Base-by-base conservation (phyloP, 805 yeast species). In the Pichia phayaonensis region DNA sequence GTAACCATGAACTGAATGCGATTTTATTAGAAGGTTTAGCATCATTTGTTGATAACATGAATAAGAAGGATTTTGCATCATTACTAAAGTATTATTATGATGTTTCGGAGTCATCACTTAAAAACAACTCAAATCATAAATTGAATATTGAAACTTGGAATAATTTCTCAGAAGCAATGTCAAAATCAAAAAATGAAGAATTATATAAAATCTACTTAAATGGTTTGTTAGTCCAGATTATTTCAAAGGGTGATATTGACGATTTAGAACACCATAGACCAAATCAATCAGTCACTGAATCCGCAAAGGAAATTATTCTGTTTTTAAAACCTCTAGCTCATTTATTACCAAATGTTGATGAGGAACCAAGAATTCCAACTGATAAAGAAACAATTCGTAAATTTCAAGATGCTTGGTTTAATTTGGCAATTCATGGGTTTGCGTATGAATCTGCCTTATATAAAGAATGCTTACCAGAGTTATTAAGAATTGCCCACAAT, bases 401-500 rank as follows among this genome's bases (percentile, higher is more conserved):
- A 52, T 88, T 92, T 72, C 77, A 95, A 61, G 86, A 94, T 65
- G 81, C 89, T 42, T 94, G 99, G 99, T 89, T 88, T 65, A 94
- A 92, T 61, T 73, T 94, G 75, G 92, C 84, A 4, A 86, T 90
- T 26, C 96, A 94, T 66, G 99, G 99, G 0, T 89, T 83, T 63
- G 76, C 81, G n/a, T 72, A 72, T 49, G 73, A 73, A 38, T 81
- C 94, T 0, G 71, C 72, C 15, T 70, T 82, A 60, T 75, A 80
- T 16, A 67, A 69, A 49, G 67, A 68, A n/a, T 75, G 77, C 59
- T 64, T 67, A 42, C 57, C 57, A 0, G 78, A 79, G 26, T 72
- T 92, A 41, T 72, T 76, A 58, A 71, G 81, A 48, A 85, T 94
- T 57, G 98, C 99, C 1, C 79, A 84, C 63, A 86, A 78, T 61